Evolutionary conservation across 2,329 filamentous ascomycete genomes (phyloP).

Genomic region (Neodidymelliopsis sp.): DNA sequence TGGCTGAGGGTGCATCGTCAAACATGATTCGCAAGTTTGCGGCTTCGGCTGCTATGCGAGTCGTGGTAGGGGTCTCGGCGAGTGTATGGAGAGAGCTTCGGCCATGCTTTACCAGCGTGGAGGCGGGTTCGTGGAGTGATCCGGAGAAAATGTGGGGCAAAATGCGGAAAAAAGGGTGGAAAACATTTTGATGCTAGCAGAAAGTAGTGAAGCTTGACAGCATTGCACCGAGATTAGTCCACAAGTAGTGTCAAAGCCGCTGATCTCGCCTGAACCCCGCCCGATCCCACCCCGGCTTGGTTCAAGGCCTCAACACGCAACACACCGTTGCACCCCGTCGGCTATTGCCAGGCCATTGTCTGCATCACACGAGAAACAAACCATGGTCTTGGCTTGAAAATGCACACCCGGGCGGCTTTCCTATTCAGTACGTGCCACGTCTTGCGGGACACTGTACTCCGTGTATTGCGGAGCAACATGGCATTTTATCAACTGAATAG

Average conservation of each 20-base stretch:
- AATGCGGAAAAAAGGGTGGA: slow-evolving; percentile 11
- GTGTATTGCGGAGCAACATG: slow-evolving; percentile 15
- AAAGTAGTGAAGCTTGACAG: background rate
- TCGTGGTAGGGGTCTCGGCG: slow-evolving; percentile 3
- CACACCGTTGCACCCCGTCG: slow-evolving; percentile 12
- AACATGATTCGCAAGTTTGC: slow-evolving; percentile 18
- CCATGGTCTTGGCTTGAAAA: slow-evolving; percentile 19
- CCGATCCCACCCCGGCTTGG: slow-evolving; percentile 7
- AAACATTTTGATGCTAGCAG: slow-evolving; percentile 8
- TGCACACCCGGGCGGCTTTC: slow-evolving; percentile 31
- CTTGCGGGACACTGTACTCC: slow-evolving; percentile 10
- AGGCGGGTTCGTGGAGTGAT: slow-evolving; percentile 29
- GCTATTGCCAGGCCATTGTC: background rate
- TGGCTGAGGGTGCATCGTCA: background rate
- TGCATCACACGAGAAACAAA: slow-evolving; percentile 19
- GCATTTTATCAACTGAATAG: slow-evolving; percentile 13
- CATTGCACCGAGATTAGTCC: slow-evolving; percentile 13
- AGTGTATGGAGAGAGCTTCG: slow-evolving; percentile 5
- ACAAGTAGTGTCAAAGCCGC: slow-evolving; percentile 18
- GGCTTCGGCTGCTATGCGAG: slow-evolving; percentile 6
- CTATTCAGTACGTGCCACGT: slow-evolving; percentile 22
- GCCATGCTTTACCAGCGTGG: slow-evolving; percentile 15
- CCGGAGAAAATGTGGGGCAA: slow-evolving; percentile 24
- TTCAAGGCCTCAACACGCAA: slow-evolving; percentile 10
- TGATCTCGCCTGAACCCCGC: slow-evolving; percentile 16